These are phyloP conservation scores for Ziziphus jujuba DNA, from an alignment of 306 rosid species.

Conservation along the genomic window DNA sequence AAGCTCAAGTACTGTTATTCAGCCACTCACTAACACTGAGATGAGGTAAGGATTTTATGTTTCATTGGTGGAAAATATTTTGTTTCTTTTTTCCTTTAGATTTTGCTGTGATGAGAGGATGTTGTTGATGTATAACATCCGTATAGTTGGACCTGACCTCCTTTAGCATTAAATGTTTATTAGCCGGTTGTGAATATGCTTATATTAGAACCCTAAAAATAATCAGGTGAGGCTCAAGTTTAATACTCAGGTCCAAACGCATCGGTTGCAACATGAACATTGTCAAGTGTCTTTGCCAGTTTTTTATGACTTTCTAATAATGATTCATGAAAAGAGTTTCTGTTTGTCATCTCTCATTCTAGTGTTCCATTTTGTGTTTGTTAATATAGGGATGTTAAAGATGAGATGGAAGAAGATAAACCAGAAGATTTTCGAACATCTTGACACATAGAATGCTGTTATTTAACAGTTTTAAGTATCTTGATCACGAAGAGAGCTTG, in stretches of 20 bases:
- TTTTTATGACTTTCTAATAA: neutral
- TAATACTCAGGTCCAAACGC: neutral
- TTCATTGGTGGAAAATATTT: neutral
- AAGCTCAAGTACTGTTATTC: constrained; percentile 18
- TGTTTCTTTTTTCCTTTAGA: too few species aligned
- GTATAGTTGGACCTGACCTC: too few species aligned
- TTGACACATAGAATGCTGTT: constrained; percentile 21
- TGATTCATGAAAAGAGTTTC: neutral
- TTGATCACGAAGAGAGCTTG: constrained; percentile 7
- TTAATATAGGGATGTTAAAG: constrained; percentile 42
- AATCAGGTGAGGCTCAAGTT: neutral
- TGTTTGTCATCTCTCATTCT: constrained; percentile 15
- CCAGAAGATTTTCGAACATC: constrained; percentile 30
- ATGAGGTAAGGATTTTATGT: constrained; percentile 37
- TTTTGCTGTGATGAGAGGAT: neutral
- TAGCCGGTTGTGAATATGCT: neutral
- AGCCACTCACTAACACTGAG: constrained; percentile 15
- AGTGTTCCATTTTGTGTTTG: constrained; percentile 14
- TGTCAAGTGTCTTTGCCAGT: neutral
- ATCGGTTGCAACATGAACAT: too few species aligned
- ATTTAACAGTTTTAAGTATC: constrained; percentile 2
- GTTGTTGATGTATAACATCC: too few species aligned
- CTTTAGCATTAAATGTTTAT: too few species aligned
- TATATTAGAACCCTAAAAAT: neutral
- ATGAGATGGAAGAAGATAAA: constrained; percentile 67